Evolutionary conservation across 1,284 basidiomycete species (phyloP).

Genomic region (Phenoliferia sp.): DNA sequence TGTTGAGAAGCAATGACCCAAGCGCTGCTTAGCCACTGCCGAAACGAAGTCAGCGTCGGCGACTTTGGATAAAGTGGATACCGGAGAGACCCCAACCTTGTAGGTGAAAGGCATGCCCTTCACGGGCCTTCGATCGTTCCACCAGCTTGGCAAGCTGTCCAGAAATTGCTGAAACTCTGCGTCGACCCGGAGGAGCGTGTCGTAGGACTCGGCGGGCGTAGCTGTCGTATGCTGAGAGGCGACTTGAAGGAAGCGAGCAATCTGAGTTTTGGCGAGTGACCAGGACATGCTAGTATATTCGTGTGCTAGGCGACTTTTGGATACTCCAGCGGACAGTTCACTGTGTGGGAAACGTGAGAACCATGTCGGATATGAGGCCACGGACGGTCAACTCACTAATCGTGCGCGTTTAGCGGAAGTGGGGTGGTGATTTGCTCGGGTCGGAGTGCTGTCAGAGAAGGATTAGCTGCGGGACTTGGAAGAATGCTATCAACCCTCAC

Average conservation of each 20-base stretch:
- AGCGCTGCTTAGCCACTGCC: background rate
- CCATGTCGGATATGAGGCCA: background rate
- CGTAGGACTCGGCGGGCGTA: slow-evolving; percentile 9
- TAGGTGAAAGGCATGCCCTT: background rate
- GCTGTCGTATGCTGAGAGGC: slow-evolving; percentile 15
- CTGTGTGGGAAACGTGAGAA: background rate
- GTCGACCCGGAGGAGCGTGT: slow-evolving; percentile 13
- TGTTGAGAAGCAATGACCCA: background rate
- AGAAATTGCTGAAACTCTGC: background rate
- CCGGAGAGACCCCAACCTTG: background rate
- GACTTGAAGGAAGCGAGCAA: slow-evolving; percentile 12
- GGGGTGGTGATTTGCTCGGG: slow-evolving; percentile 21
- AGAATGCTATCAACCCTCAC: background rate
- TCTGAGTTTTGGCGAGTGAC: slow-evolving; percentile 9
- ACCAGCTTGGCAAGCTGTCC: background rate
- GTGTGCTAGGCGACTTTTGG: slow-evolving; percentile 3
- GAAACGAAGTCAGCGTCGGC: background rate
- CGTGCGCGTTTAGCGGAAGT: slow-evolving; percentile 13
- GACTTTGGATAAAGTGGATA: background rate
- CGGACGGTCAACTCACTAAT: slow-evolving; percentile 9
- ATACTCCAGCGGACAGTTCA: slow-evolving; percentile 10
- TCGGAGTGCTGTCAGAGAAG: slow-evolving; percentile 2
- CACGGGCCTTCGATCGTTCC: background rate
- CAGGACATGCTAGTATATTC: slow-evolving; percentile 13
- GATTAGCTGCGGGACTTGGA: background rate